These are phyloP conservation scores for Paecilomyces dactylethromorphus DNA, from an alignment of 2,329 filamentous ascomycete species.

Conservation along the genomic window DNA sequence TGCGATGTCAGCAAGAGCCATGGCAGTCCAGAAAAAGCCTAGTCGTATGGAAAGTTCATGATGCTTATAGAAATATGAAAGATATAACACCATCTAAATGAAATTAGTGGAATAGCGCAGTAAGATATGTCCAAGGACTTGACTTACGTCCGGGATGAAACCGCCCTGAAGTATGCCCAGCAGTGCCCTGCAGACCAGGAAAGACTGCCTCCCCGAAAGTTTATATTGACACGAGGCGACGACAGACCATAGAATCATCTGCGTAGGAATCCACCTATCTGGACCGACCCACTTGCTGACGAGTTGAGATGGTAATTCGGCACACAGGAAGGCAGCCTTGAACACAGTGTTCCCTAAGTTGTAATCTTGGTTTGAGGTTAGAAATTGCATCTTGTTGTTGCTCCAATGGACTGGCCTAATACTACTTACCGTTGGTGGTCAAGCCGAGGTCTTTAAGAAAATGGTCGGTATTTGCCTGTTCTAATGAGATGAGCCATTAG, in stretches of 20 bases:
- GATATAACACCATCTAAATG: constrained; percentile 38
- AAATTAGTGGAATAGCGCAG: constrained; percentile 4
- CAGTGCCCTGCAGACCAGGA: constrained; percentile 35
- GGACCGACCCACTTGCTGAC: constrained; percentile 53
- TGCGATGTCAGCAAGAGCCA: constrained; percentile 37
- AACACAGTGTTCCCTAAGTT: constrained; percentile 52
- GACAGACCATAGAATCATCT: constrained; percentile 39
- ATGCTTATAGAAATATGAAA: constrained; percentile 66
- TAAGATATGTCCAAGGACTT: constrained; percentile 1
- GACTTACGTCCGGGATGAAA: constrained; percentile 30
- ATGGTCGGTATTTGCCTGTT: constrained; percentile 35
- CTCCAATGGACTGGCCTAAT: constrained; percentile 18
- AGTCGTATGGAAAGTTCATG: constrained; percentile 52
- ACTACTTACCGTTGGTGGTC: not conserved
- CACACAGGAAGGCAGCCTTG: constrained; percentile 44
- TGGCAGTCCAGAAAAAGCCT: constrained; percentile 18
- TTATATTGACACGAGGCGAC: constrained; percentile 37
- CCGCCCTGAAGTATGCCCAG: constrained; percentile 43
- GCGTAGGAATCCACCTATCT: constrained; percentile 52
- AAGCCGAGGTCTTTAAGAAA: not conserved
- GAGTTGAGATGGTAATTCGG: constrained; percentile 57
- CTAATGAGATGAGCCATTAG: not conserved
- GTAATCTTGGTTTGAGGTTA: constrained; percentile 26
- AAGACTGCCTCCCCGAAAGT: constrained; percentile 36
- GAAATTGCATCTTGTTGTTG: constrained; percentile 45